A percentile compares a stretch with the other conserved stretches of the same genome.
phyloP scores from a whole-genome alignment of 257 asterid genomes.

The Scutellaria galericulata region DNA sequence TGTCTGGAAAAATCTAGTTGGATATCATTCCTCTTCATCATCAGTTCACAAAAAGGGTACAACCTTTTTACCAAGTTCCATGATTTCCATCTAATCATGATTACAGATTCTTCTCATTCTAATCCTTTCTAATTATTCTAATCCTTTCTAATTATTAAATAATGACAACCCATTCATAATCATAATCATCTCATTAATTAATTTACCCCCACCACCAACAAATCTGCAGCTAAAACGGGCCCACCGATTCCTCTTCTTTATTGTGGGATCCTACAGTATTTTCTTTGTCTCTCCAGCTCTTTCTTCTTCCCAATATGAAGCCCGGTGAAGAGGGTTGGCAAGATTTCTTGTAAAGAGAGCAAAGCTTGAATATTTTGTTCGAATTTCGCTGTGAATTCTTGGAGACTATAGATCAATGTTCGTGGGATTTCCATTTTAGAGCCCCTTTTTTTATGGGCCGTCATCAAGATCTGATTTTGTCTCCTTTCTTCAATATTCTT shows the following conservation, averaged over 20 bases:
- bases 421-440: conserved; percentile 44
- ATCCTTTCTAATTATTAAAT: conserved; percentile 33
- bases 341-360: conserved; percentile 38
- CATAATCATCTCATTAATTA: conserved; percentile 43
- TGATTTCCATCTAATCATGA: conserved; percentile 33
- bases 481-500: conserved; percentile 38
- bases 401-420: conserved; percentile 38
- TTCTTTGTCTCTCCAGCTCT: conserved; percentile 34
- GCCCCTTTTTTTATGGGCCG: conserved; percentile 38
- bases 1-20: conserved; percentile 30
- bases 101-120: conserved; percentile 38
- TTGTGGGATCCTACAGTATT: conserved; percentile 28
- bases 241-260: conserved; percentile 49
- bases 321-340: conserved; percentile 53
- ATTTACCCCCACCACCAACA: conserved; percentile 56
- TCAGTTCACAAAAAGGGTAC: conserved; percentile 31
- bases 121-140: conserved; percentile 35
- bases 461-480: conserved; percentile 59
- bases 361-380: conserved; percentile 22
- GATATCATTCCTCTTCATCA: conserved; percentile 33
- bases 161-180: conserved; percentile 43
- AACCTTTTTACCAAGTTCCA: conserved; percentile 19
- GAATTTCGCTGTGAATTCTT: conserved; percentile 37
- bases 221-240: conserved; percentile 64
- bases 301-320: conserved; percentile 50